Conservation (phyloP, 1,139 yeast genomes). For the Saccharomyces hybrid region DNA sequence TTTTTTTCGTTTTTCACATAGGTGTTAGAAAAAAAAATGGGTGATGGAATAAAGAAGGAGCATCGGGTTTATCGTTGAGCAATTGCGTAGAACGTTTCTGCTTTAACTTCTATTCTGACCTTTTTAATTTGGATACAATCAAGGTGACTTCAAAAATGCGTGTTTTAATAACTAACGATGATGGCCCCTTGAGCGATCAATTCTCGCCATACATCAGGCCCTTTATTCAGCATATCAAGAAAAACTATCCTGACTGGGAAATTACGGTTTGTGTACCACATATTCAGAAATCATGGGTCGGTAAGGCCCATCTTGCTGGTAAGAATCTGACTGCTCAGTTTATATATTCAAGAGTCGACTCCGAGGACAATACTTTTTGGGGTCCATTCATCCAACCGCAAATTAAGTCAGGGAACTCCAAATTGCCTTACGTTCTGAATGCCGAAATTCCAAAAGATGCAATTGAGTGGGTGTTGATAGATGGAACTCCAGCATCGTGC, state of each 20-base stretch:
- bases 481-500: conserved; percentile 95
- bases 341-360: conserved; percentile 45
- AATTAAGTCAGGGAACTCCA: conserved; percentile 12
- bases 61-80: background rate
- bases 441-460: conserved; percentile 33
- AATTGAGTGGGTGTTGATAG: conserved; percentile 79
- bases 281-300: conserved; percentile 87
- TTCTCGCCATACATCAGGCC: conserved; percentile 84
- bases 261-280: conserved; percentile 78
- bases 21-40: background rate
- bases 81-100: background rate
- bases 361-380: conserved; percentile 45
- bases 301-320: conserved; percentile 94
- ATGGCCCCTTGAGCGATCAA: conserved; percentile 80
- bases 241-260: conserved; percentile 67
- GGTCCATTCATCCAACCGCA: conserved; percentile 63
- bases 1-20: background rate
- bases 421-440: conserved; percentile 13
- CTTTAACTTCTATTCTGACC: background rate
- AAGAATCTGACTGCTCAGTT: conserved; percentile 61
- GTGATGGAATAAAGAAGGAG: background rate
- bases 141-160: conserved; percentile 11
- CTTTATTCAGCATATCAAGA: conserved; percentile 61
- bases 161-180: conserved; percentile 70
- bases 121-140: too few relatives aligned